Base-by-base conservation (phyloP, 176 grass and related monocot genomes). In the Paspalum notatum region DNA sequence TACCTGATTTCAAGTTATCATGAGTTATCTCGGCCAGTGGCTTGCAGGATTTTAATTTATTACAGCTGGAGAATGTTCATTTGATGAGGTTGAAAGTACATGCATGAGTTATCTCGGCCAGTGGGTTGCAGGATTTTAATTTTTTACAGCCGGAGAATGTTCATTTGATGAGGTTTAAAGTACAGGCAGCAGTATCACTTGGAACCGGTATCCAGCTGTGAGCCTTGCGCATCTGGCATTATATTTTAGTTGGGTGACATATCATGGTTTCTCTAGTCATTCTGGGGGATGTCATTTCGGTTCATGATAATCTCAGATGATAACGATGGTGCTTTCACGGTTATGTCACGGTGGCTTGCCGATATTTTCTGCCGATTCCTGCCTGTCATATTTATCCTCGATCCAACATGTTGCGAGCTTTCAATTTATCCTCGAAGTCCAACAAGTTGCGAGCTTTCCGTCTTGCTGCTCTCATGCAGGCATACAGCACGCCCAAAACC, bases 291-390 rank as follows among this genome's bases (percentile, higher is more conserved):
- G 62, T 55, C 62, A 80, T 57, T 56, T 82, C 25, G 62, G 15
- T 62, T 70, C 25, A 11, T 17, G 27, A 21, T 82, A 70, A 76
- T 76, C 50, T 80, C 52, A 68, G 25, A 64, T 48, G 75, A 67
- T 52, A 74, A 69, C 27, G 38, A 4, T 25, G 16, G 24, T 78
- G 49, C 14, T 65, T 51, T 66, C 49, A 49, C 47, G 24, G 6
- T 72, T 64, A 72, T 71, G 55, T 60, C 74, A 85, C 54, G 42
- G n/a, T 14, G 48, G 51, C 15, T 68, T 3, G 13, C 16, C 16
- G 9, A 11, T 47, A 53, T 56, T 58, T 9, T 12, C 16, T 71
- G 53, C 54, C 52, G 52, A 25, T 75, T 72, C 71, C 39, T 68
- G 18, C 52, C 38, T 49, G 18, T 58, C 58, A 66, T 47, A 66